phyloP scores from a whole-genome alignment of 495 filamentous ascomycete genomes.

The Symbiotaphrina buchneri region DNA sequence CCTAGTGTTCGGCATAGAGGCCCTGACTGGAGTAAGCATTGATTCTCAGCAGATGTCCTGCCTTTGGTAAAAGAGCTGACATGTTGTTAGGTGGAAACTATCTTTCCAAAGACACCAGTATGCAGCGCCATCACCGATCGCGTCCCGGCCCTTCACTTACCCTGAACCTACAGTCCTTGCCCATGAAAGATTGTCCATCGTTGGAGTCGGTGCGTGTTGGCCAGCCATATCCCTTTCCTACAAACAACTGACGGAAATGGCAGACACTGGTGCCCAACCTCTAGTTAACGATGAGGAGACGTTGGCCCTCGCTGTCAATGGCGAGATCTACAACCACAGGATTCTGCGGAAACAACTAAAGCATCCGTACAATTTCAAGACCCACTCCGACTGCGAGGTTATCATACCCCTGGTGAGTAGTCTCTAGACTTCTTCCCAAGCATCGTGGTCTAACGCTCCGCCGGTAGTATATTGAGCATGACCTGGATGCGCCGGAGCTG shows the following conservation, averaged over 20 bases:
- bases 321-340: slow-evolving; percentile 98
- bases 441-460: slow-evolving; percentile 9
- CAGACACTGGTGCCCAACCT: slow-evolving; percentile 80
- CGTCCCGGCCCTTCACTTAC: neutral
- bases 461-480: slow-evolving; percentile 71
- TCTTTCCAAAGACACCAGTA: slow-evolving; percentile 74
- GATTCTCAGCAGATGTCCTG: slow-evolving; percentile 3
- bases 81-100: slow-evolving; percentile 57
- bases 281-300: slow-evolving; percentile 75
- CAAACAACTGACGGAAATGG: slow-evolving; percentile 12
- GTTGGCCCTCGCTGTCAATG: slow-evolving; percentile 89
- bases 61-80: slow-evolving; percentile 7
- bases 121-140: slow-evolving; percentile 8
- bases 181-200: slow-evolving; percentile 92
- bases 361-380: slow-evolving; percentile 78
- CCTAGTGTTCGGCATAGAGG: slow-evolving; percentile 80
- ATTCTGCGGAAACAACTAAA: slow-evolving; percentile 70
- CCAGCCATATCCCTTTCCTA: neutral
- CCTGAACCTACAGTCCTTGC: slow-evolving; percentile 52
- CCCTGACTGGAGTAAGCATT: slow-evolving; percentile 96
- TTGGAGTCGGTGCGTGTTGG: slow-evolving; percentile 64
- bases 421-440: neutral
- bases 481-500: slow-evolving; percentile 76
- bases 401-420: slow-evolving; percentile 78
- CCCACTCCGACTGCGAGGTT: slow-evolving; percentile 92